phyloP scores from a whole-genome alignment of 2,329 filamentous ascomycete species.

The Fusarium sp. region DNA sequence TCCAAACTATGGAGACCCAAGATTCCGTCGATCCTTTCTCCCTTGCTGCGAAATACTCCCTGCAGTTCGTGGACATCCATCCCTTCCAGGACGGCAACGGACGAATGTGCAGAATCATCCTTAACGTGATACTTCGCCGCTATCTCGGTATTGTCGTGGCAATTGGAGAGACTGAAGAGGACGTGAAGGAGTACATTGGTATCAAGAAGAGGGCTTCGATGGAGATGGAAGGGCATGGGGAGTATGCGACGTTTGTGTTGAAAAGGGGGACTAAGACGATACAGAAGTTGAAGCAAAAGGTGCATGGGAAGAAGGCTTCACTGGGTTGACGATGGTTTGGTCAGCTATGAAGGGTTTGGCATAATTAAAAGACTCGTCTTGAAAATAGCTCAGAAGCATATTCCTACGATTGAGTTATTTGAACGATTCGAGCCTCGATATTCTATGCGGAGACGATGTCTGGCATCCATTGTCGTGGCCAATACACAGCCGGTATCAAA shows the following conservation, averaged over 20 bases:
- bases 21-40: conserved; percentile 43
- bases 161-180: conserved; percentile 36
- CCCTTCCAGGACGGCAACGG: conserved; percentile 55
- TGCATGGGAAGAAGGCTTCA: conserved; percentile 22
- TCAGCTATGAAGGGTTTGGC: no score
- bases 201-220: conserved; percentile 40
- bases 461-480: not conserved
- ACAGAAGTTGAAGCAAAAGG: conserved; percentile 37
- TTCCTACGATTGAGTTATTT: not conserved
- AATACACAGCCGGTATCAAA: not conserved
- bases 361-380: not conserved
- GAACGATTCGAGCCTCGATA: not conserved
- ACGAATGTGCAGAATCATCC: conserved; percentile 49
- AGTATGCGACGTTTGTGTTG: conserved; percentile 43
- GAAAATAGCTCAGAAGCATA: not conserved
- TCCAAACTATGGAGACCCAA: not conserved
- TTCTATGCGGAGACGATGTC: not conserved
- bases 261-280: conserved; percentile 9
- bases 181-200: conserved; percentile 28
- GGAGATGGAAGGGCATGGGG: conserved; percentile 41
- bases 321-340: no score
- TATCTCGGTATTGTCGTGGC: conserved; percentile 38
- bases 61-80: conserved; percentile 50
- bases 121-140: conserved; percentile 49
- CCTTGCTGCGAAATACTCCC: conserved; percentile 41